Percentiles rank a stretch among this genome's conserved stretches.
Evolutionary conservation across 2,329 filamentous ascomycete species (phyloP).

Genomic region (Diaporthe citrichinensis): DNA sequence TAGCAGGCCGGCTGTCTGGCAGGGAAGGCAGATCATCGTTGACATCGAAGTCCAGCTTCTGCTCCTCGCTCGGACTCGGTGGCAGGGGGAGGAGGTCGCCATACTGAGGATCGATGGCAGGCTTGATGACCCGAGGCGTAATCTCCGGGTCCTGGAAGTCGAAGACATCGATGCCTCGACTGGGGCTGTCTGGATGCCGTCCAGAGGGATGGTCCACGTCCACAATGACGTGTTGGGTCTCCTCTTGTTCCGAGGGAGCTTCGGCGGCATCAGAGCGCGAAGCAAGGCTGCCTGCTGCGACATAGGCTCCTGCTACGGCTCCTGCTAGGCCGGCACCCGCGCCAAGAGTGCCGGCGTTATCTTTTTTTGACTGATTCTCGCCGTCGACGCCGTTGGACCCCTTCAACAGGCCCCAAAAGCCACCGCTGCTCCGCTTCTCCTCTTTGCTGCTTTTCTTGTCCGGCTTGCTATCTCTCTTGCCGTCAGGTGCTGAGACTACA

Average conservation of each 20-base stretch:
- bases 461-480: constrained; percentile 51
- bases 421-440: constrained; percentile 58
- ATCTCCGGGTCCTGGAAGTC: constrained; percentile 67
- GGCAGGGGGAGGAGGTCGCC: constrained; percentile 75
- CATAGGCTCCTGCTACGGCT: constrained; percentile 56
- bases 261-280: constrained; percentile 63
- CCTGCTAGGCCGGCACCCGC: constrained; percentile 76
- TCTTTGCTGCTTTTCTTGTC: constrained; percentile 56
- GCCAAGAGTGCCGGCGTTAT: constrained; percentile 79
- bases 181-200: constrained; percentile 41
- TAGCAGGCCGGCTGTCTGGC: constrained; percentile 72
- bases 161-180: constrained; percentile 55
- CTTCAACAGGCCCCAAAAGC: constrained; percentile 66
- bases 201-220: constrained; percentile 30
- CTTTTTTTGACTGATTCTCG: constrained; percentile 62
- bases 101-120: constrained; percentile 76
- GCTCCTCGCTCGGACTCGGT: constrained; percentile 70
- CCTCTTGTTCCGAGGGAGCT: constrained; percentile 54
- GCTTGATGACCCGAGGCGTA: constrained; percentile 69
- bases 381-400: constrained; percentile 55
- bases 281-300: constrained; percentile 52
- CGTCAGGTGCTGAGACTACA: constrained; percentile 57
- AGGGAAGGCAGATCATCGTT: constrained; percentile 64
- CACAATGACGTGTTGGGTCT: constrained; percentile 36
- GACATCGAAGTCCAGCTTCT: constrained; percentile 51